These are phyloP conservation scores for Mycena indigotica DNA, from an alignment of 768 basidiomycete genomes.

Conservation along the genomic window DNA sequence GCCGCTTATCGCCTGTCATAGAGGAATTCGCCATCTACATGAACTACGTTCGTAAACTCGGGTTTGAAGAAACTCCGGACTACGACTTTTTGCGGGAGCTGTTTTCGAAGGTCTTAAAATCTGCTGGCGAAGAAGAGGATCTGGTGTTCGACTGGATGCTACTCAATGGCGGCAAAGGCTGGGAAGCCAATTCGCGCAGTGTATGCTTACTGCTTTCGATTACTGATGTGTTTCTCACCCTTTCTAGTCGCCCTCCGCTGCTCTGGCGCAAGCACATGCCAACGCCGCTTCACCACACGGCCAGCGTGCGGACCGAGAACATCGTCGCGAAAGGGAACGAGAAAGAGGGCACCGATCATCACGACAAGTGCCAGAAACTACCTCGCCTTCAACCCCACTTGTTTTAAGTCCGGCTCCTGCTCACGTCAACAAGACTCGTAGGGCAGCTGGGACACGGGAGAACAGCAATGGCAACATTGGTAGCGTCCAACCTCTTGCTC, in stretches of 20 bases:
- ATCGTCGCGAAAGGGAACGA: slow-evolving; percentile 58
- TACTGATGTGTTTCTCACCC: neutral
- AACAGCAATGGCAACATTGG: slow-evolving; percentile 55
- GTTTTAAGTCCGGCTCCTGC: slow-evolving; percentile 68
- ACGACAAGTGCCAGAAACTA: slow-evolving; percentile 57
- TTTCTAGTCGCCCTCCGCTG: slow-evolving; percentile 44
- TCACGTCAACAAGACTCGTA: slow-evolving; percentile 60
- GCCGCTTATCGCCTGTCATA: slow-evolving; percentile 31
- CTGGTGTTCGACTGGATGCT: slow-evolving; percentile 97
- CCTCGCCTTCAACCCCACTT: slow-evolving; percentile 57
- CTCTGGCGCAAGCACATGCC: slow-evolving; percentile 55
- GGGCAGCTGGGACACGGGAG: slow-evolving; percentile 53
- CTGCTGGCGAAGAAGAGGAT: slow-evolving; percentile 85
- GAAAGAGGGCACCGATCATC: slow-evolving; percentile 51
- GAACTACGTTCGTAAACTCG: slow-evolving; percentile 98
- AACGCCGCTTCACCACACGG: slow-evolving; percentile 58
- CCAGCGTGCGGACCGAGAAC: slow-evolving; percentile 52
- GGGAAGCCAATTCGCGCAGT: slow-evolving; percentile 69
- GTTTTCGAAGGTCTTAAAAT: slow-evolving; percentile 90
- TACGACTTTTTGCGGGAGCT: slow-evolving; percentile 97
- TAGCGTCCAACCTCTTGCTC: slow-evolving; percentile 69
- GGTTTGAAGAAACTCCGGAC: slow-evolving; percentile 96
- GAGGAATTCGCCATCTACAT: slow-evolving; percentile 99
- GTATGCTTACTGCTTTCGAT: slow-evolving; percentile 48
- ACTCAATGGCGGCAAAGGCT: slow-evolving; percentile 91